These are phyloP conservation scores for Coniferiporia weirii DNA, from an alignment of 1,284 basidiomycete genomes.

Conservation along the genomic window DNA sequence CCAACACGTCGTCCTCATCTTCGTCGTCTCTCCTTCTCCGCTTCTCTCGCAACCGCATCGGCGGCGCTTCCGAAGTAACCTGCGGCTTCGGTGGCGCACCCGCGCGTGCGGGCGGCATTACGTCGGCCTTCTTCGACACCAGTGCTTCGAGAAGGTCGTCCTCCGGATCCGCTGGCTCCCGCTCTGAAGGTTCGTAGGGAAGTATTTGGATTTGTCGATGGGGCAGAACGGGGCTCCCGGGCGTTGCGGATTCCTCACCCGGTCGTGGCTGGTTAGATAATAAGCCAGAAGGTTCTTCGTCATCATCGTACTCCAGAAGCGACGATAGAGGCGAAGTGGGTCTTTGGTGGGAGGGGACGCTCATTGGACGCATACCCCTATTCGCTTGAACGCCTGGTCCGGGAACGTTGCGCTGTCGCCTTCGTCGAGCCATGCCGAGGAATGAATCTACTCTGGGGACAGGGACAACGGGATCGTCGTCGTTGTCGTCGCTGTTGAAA, in stretches of 20 bases:
- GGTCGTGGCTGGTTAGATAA: constrained; percentile 5
- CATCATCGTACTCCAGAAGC: constrained; percentile 69
- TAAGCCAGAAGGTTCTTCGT: constrained; percentile 45
- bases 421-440: constrained; percentile 16
- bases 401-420: constrained; percentile 24
- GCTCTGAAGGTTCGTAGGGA: constrained; percentile 27
- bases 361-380: constrained; percentile 33
- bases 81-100: constrained; percentile 35
- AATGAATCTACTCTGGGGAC: not conserved
- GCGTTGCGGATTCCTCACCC: constrained; percentile 3
- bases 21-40: constrained; percentile 64
- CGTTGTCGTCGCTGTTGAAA: constrained; percentile 80
- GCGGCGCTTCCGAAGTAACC: constrained; percentile 24
- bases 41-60: constrained; percentile 53
- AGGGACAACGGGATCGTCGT: constrained; percentile 41
- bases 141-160: constrained; percentile 52
- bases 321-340: constrained; percentile 50
- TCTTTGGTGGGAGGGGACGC: constrained; percentile 38
- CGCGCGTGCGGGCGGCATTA: constrained; percentile 37
- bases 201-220: constrained; percentile 36
- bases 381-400: constrained; percentile 6
- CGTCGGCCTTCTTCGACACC: constrained; percentile 30
- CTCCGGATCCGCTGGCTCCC: constrained; percentile 45
- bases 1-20: constrained; percentile 66
- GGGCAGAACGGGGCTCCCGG: constrained; percentile 33